phyloP scores from a whole-genome alignment of 139 green algal genomes.

The Astrephomene gubernaculifera region DNA sequence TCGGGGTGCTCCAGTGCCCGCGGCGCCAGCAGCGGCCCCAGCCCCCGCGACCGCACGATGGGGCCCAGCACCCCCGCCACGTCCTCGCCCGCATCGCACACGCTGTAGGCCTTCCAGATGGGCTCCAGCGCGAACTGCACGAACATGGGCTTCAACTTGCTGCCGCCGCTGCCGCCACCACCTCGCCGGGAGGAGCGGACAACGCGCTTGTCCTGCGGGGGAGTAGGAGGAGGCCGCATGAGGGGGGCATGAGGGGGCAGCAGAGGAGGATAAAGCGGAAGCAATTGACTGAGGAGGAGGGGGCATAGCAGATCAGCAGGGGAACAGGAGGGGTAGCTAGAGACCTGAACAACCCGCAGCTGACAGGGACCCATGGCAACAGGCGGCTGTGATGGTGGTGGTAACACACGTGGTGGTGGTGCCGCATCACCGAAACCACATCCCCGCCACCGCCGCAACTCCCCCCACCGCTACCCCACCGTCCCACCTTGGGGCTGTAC shows the following conservation, averaged over 20 bases:
- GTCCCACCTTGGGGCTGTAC: constrained; percentile 80
- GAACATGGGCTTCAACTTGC: constrained; percentile 92
- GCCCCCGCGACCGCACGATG: constrained; percentile 77
- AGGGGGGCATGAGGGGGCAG: too few relatives aligned
- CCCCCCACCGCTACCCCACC: neutral
- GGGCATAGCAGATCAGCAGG: too few relatives aligned
- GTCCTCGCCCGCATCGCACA: constrained; percentile 70
- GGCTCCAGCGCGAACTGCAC: constrained; percentile 91
- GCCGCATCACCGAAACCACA: neutral
- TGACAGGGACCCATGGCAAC: too few relatives aligned
- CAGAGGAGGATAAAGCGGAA: too few relatives aligned
- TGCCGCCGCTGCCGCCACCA: neutral
- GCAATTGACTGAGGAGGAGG: too few relatives aligned
- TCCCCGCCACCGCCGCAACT: neutral
- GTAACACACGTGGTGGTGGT: too few relatives aligned
- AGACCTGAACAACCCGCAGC: too few relatives aligned
- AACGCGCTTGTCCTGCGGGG: constrained; percentile 80
- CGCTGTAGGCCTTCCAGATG: constrained; percentile 82
- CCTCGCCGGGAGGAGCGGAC: constrained; percentile 56
- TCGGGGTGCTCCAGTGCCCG: constrained; percentile 68
- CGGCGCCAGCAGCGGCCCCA: constrained; percentile 55
- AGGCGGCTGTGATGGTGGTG: too few relatives aligned
- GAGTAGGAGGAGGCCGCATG: too few relatives aligned
- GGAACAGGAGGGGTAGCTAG: too few relatives aligned
- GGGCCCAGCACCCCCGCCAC: constrained; percentile 66